Evolutionary conservation across 768 basidiomycete genomes (phyloP).

Genomic region (Suillus clintonianus): DNA sequence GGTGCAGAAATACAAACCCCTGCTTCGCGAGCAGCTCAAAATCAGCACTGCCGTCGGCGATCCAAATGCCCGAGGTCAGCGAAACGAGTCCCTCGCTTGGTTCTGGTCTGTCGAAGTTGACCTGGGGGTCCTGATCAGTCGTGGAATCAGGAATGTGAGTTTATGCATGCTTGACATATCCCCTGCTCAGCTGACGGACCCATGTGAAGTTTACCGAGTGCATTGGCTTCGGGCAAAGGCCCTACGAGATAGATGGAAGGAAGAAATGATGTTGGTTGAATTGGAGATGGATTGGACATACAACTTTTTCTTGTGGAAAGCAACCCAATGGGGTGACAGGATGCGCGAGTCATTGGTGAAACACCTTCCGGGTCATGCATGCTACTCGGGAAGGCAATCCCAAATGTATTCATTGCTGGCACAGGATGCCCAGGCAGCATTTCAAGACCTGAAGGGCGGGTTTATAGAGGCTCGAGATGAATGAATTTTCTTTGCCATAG

Average conservation of each 20-base stretch:
- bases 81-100: too few relatives aligned
- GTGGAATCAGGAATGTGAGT: background rate
- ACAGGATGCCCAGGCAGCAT: background rate
- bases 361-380: background rate
- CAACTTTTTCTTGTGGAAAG: background rate
- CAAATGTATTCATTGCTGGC: background rate
- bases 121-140: background rate
- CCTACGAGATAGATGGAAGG: too few relatives aligned
- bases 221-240: conserved; percentile 11
- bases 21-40: conserved; percentile 3
- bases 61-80: too few relatives aligned
- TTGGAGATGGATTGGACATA: background rate
- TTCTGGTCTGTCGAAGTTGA: too few relatives aligned
- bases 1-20: background rate
- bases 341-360: background rate
- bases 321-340: background rate
- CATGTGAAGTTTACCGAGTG: conserved; percentile 3
- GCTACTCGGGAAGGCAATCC: background rate
- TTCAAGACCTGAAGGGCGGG: background rate
- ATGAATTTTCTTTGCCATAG: background rate
- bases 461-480: background rate
- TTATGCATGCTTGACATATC: background rate
- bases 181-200: background rate
- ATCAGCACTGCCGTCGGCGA: background rate
- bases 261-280: background rate